A percentile compares a stretch with the other conserved stretches of the same genome.
phyloP scores from a whole-genome alignment of 495 filamentous ascomycete genomes.

The Penicillium simplicissimum region DNA sequence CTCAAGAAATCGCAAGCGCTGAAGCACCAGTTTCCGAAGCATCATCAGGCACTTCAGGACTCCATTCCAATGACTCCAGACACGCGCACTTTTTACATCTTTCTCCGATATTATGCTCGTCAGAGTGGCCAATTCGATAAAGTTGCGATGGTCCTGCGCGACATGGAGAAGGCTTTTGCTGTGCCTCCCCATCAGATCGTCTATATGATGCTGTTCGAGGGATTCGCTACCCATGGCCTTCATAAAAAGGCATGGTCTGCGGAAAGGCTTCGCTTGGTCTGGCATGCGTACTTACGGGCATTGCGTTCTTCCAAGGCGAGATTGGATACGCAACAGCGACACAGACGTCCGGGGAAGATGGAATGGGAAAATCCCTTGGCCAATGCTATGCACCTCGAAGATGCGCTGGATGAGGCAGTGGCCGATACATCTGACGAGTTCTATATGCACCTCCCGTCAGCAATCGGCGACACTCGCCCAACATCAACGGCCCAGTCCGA shows the following conservation, averaged over 20 bases:
- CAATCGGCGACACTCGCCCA: neutral
- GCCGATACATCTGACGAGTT: slow-evolving; percentile 21
- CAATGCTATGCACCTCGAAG: slow-evolving; percentile 5
- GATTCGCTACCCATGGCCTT: slow-evolving; percentile 73
- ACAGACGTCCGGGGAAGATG: slow-evolving; percentile 15
- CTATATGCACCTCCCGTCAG: slow-evolving; percentile 31
- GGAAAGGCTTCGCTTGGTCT: slow-evolving; percentile 50
- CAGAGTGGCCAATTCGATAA: slow-evolving; percentile 38
- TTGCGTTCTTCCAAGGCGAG: slow-evolving; percentile 58
- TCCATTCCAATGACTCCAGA: slow-evolving; percentile 43
- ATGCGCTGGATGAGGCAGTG: slow-evolving; percentile 9
- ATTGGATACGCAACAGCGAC: slow-evolving; percentile 31
- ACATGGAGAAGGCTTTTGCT: slow-evolving; percentile 43
- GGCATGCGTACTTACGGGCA: slow-evolving; percentile 47
- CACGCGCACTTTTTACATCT: slow-evolving; percentile 47
- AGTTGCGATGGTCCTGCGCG: slow-evolving; percentile 38
- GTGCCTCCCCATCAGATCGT: slow-evolving; percentile 44
- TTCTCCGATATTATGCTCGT: slow-evolving; percentile 41
- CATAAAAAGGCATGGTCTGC: slow-evolving; percentile 64
- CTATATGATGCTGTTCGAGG: slow-evolving; percentile 62
- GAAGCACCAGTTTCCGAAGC: slow-evolving; percentile 30
- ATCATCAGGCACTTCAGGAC: slow-evolving; percentile 41
- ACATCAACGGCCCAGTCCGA: neutral
- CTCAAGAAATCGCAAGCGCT: slow-evolving; percentile 39
- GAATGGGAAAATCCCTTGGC: slow-evolving; percentile 44